These are phyloP conservation scores for Fusarium xyrophilum DNA, from an alignment of 2,329 filamentous ascomycete species.

Conservation along the genomic window DNA sequence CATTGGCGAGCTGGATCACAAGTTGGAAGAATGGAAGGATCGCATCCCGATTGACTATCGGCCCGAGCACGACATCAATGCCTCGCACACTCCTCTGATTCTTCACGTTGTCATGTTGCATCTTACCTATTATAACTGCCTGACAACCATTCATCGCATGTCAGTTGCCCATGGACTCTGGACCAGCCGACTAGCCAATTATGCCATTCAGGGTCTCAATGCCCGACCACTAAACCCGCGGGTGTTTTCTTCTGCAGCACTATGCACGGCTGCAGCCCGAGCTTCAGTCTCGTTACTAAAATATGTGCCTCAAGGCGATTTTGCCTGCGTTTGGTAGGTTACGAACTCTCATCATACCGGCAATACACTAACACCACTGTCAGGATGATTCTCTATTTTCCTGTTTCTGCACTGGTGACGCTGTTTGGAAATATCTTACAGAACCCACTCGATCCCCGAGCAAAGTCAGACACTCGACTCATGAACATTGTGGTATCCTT, in stretches of 20 bases:
- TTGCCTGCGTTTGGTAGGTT: conserved; percentile 89
- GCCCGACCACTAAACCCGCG: conserved; percentile 88
- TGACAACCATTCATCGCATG: conserved; percentile 98
- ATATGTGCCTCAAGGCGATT: conserved; percentile 95
- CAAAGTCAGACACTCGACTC: conserved; percentile 84
- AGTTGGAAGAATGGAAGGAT: conserved; percentile 95
- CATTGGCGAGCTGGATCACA: conserved; percentile 90
- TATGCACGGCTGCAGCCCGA: conserved; percentile 91
- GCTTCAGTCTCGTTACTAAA: conserved; percentile 94
- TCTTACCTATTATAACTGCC: conserved; percentile 96
- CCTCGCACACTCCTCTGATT: conserved; percentile 89
- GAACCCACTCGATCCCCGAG: conserved; percentile 88
- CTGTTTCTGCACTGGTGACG: conserved; percentile 91
- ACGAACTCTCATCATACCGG: not conserved
- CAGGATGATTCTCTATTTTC: conserved; percentile 93
- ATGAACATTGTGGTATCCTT: conserved; percentile 96
- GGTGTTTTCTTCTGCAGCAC: conserved; percentile 89
- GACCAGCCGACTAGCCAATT: conserved; percentile 94
- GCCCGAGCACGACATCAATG: conserved; percentile 96
- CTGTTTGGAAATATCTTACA: conserved; percentile 96
- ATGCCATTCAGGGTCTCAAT: conserved; percentile 92
- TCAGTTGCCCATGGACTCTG: conserved; percentile 97
- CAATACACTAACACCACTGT: conserved; percentile 40
- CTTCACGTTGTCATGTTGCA: conserved; percentile 93
- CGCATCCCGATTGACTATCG: conserved; percentile 93